Evolutionary conservation across 805 yeast species (phyloP), one percentile per base, ranked within the genome.

Genomic region (Komagataella ulmi): DNA sequence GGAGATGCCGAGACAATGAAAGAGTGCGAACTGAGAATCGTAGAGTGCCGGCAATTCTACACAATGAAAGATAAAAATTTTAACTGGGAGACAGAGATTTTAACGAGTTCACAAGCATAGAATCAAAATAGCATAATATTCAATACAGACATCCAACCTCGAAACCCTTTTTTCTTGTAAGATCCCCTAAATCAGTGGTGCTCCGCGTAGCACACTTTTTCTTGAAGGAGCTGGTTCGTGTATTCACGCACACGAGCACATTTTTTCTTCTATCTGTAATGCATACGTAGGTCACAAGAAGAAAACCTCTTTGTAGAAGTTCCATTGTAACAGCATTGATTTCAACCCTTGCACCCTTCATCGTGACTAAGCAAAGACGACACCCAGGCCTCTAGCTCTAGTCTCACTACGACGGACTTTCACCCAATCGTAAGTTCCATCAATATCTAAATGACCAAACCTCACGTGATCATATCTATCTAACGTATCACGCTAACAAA

Each of bases 21-120:
- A 59, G 77, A 77, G 54, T 81, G 83, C 61, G 97, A 88, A 64
- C 70, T 88, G 51, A 73, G 82, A 47, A 72, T 88, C 17, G 71
- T 88, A 6, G 83, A 82, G 57, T 75, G 85, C 17, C 69, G 76
- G 52, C 75, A 77, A 47, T 50, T 61, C 6, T 68, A 64, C 51
- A 52, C 10, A 1, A 44, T 45, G 40, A 21, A 47, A 6, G 59
- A 57, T 30, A 30, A 5, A 30, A 30, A 30, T 8, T 30, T n/a
- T 14, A 17, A 17, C n/a, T 47, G 40, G 10, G 40, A 30, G 14
- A 30, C 40, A 30, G 6, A 30, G 6, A 30, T 30, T 14, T 14
- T 5, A 30, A 10, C 40, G 10, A n/a, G 10, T 14, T 30, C 14
- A 21, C 23, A 21, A 30, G 40, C 40, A 30, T 30, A 30, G n/a